Evolutionary conservation across 2,329 filamentous ascomycete species (phyloP).

Genomic region (Pestalotiopsis sp.): DNA sequence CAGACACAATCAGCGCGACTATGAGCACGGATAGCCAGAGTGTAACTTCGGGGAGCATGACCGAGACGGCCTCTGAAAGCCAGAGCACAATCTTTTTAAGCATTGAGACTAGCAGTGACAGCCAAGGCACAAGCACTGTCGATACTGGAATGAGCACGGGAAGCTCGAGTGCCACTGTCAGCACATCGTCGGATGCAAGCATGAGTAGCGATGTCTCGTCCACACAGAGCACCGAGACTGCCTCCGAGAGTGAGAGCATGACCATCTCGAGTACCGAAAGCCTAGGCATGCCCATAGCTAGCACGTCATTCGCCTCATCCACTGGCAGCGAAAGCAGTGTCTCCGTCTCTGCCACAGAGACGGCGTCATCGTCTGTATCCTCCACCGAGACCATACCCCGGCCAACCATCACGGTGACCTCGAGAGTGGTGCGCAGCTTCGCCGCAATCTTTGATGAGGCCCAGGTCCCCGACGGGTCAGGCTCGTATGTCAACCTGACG

Average conservation of each 20-base stretch:
- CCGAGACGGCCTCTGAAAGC: neutral
- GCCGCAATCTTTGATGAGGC: conserved; percentile 8
- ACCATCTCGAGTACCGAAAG: neutral
- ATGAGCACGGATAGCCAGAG: neutral
- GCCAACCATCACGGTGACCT: conserved; percentile 13
- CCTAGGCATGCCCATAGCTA: neutral
- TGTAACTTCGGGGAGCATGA: neutral
- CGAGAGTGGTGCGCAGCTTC: conserved; percentile 2
- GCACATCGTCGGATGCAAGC: too few species aligned
- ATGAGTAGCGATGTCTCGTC: too few species aligned
- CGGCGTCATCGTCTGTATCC: neutral
- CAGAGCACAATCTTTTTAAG: neutral
- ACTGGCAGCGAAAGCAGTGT: neutral
- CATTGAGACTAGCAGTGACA: neutral
- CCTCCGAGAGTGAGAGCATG: neutral
- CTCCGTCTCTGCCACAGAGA: neutral
- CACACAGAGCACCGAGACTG: neutral
- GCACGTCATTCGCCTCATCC: neutral
- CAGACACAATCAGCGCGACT: neutral
- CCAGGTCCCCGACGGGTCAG: neutral
- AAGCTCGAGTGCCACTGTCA: too few species aligned
- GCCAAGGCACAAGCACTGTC: neutral
- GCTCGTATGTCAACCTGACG: conserved; percentile 3
- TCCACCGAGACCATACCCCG: neutral
- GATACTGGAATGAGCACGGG: too few species aligned